Evolutionary conservation across 2,329 filamentous ascomycete genomes (phyloP), one percentile per base, ranked within the genome.

Genomic region (Penicillium sp.): DNA sequence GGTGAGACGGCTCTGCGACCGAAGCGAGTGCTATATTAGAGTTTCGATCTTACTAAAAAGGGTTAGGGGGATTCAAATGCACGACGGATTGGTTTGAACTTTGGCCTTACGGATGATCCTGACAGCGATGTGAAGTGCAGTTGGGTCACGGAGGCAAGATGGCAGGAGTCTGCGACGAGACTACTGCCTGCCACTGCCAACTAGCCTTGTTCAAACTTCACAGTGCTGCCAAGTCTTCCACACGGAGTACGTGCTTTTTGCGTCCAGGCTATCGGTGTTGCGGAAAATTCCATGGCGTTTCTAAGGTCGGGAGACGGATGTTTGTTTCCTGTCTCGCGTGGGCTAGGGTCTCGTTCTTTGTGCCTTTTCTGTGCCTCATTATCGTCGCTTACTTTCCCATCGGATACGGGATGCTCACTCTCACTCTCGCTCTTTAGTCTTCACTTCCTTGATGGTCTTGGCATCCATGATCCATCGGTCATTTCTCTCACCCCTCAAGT

Each of bases 201-300:
- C 24, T 6, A 24, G 3, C 9, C 18, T 22, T 18, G 44, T 47
- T 7, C 22, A 22, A 22, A 22, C 22, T 22, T 22, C 10, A 24
- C 40, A 14, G 37, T 43, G 44, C 24, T 49, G 43, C 43, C 43
- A 46, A 46, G 43, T 31, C 22, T 43, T 43, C 11, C 19, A 13
- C 16, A 41, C 22, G 40, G 40, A 43, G 22, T 31, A n/a, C 35
- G 16, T 18, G 49, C 18, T 16, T 51, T 39, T 24, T 13, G 18
- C 13, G 24, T 46, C 19, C 13, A 24, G 14, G 37, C 44, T 36
- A 10, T 50, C 19, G 58, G 58, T 52, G 58, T 57, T 54, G 41
- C 47, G 58, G 39, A 41, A 50, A 51, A 56, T 33, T 46, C 43
- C 24, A 39, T 50, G 54, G 54, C 44, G 54, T 55, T n/a, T n/a